Base-by-base conservation (phyloP, 2,329 filamentous ascomycete genomes). In the Macrophomina tecta region DNA sequence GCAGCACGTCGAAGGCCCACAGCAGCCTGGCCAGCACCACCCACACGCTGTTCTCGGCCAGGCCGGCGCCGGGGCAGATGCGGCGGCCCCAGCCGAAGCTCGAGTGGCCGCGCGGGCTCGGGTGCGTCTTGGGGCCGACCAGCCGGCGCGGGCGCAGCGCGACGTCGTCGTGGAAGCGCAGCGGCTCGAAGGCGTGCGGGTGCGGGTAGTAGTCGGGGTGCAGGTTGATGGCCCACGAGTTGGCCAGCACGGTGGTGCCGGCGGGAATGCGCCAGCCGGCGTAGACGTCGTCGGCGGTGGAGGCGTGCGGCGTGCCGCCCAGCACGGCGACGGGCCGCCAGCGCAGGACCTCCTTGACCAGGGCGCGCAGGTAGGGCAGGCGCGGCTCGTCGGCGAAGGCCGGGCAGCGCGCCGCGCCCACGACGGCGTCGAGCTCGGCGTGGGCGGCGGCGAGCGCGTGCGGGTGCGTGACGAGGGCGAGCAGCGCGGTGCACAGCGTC, bases 221-320 rank as follows among this genome's bases (percentile, higher is more conserved):
- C 64, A 78, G 75, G 56, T 81, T 78, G 48, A 84, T 82, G 1
- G 76, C 76, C 80, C 81, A 82, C 1, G 79, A 77, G 68, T 83
- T 83, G 8, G 77, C 77, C 0, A 82, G 67, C 0, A 87, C 74
- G 0, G 78, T 81, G 0, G 84, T 84, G 0, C 81, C 83, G 2
- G 79, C 77, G 2, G 84, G 83, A 30, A 86, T 84, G 14, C 78
- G 73, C 69, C 82, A 84, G 16, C 82, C 83, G 51, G 80, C 77
- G 70, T 84, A 86, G 12, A 75, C 72, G 66, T 86, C 83, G 52
- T 86, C 83, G 34, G 81, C 77, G 0, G 80, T 82, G 0, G 79
- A 77, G 0, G 82, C 82, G 66, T 86, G 84, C 0, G 83, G 84
- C 1, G 81, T 79, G 0, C 81, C 82, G 16, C 76, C 76, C 0